Evolutionary conservation across 2,329 filamentous ascomycete genomes (phyloP).

Genomic region (Neopestalotiopsis sp.): DNA sequence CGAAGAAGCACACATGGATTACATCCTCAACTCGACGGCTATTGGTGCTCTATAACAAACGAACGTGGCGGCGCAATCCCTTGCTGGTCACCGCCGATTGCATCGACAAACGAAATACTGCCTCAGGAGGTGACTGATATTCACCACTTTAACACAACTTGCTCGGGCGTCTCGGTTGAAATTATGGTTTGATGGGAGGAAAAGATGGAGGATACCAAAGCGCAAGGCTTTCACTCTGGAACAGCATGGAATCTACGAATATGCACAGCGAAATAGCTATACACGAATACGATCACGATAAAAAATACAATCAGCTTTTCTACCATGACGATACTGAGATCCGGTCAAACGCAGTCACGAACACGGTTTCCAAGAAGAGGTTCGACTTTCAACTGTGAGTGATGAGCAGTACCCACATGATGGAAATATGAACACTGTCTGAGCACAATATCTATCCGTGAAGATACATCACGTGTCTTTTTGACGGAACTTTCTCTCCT

Average conservation of each 20-base stretch:
- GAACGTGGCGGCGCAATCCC: not conserved
- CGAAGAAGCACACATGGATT: conserved; percentile 78
- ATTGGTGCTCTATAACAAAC: conserved; percentile 32
- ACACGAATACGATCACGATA: not conserved
- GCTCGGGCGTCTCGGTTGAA: conserved; percentile 12
- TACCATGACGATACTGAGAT: too few relatives aligned
- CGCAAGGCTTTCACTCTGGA: not conserved
- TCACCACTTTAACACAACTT: not conserved
- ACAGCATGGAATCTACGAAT: not conserved
- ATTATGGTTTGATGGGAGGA: not conserved
- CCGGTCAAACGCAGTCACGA: too few relatives aligned
- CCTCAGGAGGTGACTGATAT: not conserved
- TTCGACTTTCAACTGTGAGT: too few relatives aligned
- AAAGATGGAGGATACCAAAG: conserved; percentile 4
- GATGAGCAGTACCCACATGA: too few relatives aligned
- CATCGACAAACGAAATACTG: not conserved
- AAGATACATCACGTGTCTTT: too few relatives aligned
- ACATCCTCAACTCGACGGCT: conserved; percentile 59
- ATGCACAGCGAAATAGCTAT: not conserved
- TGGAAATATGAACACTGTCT: too few relatives aligned
- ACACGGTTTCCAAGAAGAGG: too few relatives aligned
- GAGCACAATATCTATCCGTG: too few relatives aligned
- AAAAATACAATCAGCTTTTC: not conserved
- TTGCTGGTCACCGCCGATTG: not conserved
- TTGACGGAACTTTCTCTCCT: too few relatives aligned